Evolutionary conservation across 805 yeast genomes (phyloP).

Genomic region (Barnettozyma siamensis): DNA sequence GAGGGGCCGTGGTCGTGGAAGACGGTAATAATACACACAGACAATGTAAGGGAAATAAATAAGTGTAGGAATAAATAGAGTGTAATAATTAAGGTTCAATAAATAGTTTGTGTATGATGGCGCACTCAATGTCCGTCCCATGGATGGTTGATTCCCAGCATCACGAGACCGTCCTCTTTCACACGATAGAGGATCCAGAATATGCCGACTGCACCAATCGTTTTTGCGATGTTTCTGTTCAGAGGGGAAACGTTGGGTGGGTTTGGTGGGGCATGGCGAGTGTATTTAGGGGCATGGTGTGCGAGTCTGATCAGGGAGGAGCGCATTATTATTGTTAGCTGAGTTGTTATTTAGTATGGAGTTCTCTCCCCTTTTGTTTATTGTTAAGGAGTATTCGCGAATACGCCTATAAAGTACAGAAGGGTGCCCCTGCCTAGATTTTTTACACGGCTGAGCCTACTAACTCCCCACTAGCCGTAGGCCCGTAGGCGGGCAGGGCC

Average conservation of each 20-base stretch:
- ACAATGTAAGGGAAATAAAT: conserved; percentile 5
- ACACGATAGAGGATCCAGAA: conserved; percentile 81
- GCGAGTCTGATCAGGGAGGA: conserved; percentile 7
- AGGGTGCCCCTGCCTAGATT: no score
- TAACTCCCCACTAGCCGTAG: no score
- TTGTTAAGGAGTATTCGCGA: no score
- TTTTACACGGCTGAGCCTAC: no score
- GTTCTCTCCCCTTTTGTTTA: no score
- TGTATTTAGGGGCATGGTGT: conserved; percentile 22
- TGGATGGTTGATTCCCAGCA: conserved; percentile 43
- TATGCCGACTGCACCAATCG: conserved; percentile 83
- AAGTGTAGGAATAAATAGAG: background rate
- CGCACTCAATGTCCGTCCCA: conserved; percentile 26
- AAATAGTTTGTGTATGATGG: conserved; percentile 1
- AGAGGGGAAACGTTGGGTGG: conserved; percentile 58
- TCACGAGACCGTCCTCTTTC: conserved; percentile 63
- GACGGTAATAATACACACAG: conserved; percentile 5
- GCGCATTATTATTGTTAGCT: conserved; percentile 11
- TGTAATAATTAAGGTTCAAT: background rate
- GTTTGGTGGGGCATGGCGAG: conserved; percentile 54
- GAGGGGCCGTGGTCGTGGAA: conserved; percentile 19
- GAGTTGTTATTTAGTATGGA: no score
- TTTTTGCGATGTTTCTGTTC: conserved; percentile 55
- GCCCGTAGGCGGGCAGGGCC: no score
- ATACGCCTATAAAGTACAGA: no score